Conservation (phyloP, 2,329 filamentous ascomycete genomes). For the Arthrocladium fulminans region DNA sequence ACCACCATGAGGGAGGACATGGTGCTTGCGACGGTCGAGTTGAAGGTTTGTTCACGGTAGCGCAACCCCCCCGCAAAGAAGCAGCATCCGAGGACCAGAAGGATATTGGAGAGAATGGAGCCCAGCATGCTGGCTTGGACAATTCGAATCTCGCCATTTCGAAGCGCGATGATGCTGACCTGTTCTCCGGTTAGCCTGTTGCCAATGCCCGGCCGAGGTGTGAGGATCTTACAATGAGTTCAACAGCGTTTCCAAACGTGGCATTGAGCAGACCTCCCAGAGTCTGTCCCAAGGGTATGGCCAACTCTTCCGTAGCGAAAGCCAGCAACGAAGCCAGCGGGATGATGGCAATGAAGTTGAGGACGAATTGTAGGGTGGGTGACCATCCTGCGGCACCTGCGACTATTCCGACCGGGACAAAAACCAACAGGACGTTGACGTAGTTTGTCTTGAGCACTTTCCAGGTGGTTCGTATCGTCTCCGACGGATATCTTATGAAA, state of each 20-base stretch:
- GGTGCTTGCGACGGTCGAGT: conserved; percentile 42
- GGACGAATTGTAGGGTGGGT: conserved; percentile 49
- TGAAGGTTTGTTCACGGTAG: conserved; percentile 58
- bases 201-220: conserved; percentile 64
- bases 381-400: conserved; percentile 52
- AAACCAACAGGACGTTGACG: conserved; percentile 54
- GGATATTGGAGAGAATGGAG: conserved; percentile 86
- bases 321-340: conserved; percentile 53
- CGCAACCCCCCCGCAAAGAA: conserved; percentile 66
- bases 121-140: conserved; percentile 98
- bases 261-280: conserved; percentile 56
- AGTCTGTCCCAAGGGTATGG: conserved; percentile 52
- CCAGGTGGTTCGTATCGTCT: conserved; percentile 34
- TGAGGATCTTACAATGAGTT: conserved; percentile 59
- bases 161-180: conserved; percentile 87
- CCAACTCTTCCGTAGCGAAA: conserved; percentile 56
- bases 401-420: conserved; percentile 56
- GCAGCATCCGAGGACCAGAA: conserved; percentile 76
- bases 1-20: conserved; percentile 64
- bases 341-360: conserved; percentile 58
- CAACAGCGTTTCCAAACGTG: conserved; percentile 58
- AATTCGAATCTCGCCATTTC: conserved; percentile 78
- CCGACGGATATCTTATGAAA: conserved; percentile 34
- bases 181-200: conserved; percentile 57
- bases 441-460: conserved; percentile 40